Base-by-base conservation (phyloP, 2,329 filamentous ascomycete species). In the Fusarium continuum region DNA sequence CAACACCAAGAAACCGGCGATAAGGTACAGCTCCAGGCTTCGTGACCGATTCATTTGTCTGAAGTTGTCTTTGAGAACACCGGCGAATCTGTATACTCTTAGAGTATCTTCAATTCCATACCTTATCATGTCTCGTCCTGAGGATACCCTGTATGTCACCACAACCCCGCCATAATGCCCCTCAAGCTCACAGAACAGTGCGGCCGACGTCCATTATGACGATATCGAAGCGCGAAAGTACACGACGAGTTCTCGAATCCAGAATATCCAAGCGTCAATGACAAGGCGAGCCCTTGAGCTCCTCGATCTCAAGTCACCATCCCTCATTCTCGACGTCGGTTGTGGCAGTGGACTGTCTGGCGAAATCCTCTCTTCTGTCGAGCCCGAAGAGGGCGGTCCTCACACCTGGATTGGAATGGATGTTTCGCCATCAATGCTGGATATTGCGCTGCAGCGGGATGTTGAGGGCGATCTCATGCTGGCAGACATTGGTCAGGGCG, bases 391-490 rank as follows among this genome's bases (percentile, higher is more conserved):
- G 56, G 91, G 91, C 50, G 93, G 93, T 0, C 92, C 93, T 5
- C 95, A 99, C 79, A 88, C 89, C 2, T 99, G 95, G 95, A 83
- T 98, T n/a, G 95, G 95, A 57, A 94, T 98, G 90, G 95, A 99
- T 74, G 89, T 99, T 20, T 92, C 91, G 5, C 89, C 92, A 0
- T 92, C 90, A n/a, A 99, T 99, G 95, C 83, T 99, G n/a, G 93
- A 95, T 66, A 86, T 97, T 38, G 95, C 95, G 2, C 83, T 99
- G 0, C 92, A 97, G 76, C 83, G 94, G 39, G 94, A 97, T 57
- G 92, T 95, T 0, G 93, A 97, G 60, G 95, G 95, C 3, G 95
- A 99, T 73, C 79, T 99, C n/a, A 83, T 99, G 70, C 86, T 99
- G 1, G 92, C 93, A 4, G 95, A 99, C 72, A 96, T 97, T 45